phyloP scores from a whole-genome alignment of 2,329 filamentous ascomycete species.

The Diatrype stigma region DNA sequence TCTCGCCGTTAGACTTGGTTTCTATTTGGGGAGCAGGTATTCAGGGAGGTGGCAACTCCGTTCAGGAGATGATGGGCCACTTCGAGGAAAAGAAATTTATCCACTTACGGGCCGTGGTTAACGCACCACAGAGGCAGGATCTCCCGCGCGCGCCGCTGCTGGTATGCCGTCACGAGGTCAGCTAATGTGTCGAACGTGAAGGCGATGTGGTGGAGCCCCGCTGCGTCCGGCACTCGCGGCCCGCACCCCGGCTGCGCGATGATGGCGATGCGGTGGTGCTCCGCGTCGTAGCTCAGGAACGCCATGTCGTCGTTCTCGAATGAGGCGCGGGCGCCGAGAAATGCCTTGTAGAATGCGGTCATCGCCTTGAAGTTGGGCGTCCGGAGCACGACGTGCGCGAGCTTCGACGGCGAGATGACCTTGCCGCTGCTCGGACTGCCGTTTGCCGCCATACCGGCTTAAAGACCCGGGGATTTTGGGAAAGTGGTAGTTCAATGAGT shows the following conservation, averaged over 20 bases:
- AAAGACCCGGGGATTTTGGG: no score
- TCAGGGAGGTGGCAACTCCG: no score
- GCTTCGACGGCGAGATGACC: conserved; percentile 16
- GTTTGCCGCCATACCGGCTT: no score
- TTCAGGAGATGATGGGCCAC: no score
- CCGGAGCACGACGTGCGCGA: conserved; percentile 23
- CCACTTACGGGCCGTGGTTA: conserved; percentile 46
- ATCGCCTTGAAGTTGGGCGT: conserved; percentile 25
- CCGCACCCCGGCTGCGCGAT: conserved; percentile 20
- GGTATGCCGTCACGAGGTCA: conserved; percentile 33
- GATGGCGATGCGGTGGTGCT: conserved; percentile 45
- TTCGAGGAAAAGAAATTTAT: no score
- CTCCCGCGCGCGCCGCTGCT: conserved; percentile 29
- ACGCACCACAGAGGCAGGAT: conserved; percentile 39
- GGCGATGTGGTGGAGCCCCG: conserved; percentile 38
- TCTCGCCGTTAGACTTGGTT: no score
- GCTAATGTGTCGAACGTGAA: conserved; percentile 34
- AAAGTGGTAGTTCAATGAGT: no score
- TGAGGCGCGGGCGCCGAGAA: conserved; percentile 30
- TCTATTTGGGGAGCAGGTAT: no score
- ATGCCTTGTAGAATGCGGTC: conserved; percentile 32
- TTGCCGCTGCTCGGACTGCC: conserved; percentile 6
- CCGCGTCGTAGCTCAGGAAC: conserved; percentile 42
- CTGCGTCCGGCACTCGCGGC: conserved; percentile 16
- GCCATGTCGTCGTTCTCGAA: conserved; percentile 22